Evolutionary conservation across 148 eudicot species (phyloP), one percentile per base, ranked within the genome.

Genomic region (Rhododendron vialii): DNA sequence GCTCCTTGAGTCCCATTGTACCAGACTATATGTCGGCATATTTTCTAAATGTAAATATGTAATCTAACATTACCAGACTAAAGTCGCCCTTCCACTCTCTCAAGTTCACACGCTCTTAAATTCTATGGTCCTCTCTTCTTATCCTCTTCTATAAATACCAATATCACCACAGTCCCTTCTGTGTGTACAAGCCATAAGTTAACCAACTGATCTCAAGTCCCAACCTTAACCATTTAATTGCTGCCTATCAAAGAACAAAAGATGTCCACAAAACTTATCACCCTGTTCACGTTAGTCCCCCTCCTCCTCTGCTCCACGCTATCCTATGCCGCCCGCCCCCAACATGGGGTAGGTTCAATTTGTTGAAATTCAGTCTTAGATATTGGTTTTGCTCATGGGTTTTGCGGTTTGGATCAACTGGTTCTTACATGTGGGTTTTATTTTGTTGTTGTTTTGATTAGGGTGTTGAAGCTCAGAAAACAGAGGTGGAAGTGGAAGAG

Each of bases 281-380:
- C 87, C n/a, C 43, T 89, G 80, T 81, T 87, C 84, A 14, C 81
- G 20, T 28, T 89, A 22, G 50, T 59, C 13, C 87, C 87, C 87
- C 88, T 90, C 82, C 88, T 91, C 83, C 84, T 91, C 81, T 85
- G 81, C 77, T 87, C 82, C 80, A 15, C 87, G 9, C 82, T 84
- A 1, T 89, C 86, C 41, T 48, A 81, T 5, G 83, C 88, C 0
- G 79, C 92, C 28, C 91, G 90, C 50, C 87, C 82, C 84, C 86
- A 87, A 51, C 86, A 43, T 65, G 74, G 14, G 88, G 88, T 87
- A 79, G 3, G 50, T 18, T 61, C 28, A 14, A 22, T 24, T 59
- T 22, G 17, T 14, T 14, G 17, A 63, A 28, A 17, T 47, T 50
- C 26, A 4, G 15, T 50, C 45, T 26, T 13, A 11, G 26, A 53